phyloP scores from a whole-genome alignment of 305 asterid genomes.

The Fraxinus velutina region DNA sequence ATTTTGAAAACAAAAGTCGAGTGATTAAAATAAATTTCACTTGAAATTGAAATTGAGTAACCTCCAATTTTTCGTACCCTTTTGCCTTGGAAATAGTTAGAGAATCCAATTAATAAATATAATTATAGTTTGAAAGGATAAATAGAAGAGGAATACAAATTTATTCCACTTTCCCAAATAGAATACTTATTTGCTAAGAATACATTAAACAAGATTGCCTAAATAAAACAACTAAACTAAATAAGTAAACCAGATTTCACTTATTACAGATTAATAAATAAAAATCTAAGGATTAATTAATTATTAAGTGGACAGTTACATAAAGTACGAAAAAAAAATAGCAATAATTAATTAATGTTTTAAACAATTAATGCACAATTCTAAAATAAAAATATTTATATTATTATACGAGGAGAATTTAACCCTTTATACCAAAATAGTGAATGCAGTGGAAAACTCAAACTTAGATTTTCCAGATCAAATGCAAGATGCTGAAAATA shows the following conservation, averaged over 20 bases:
- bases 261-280: background rate
- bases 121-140: background rate
- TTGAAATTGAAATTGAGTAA: no score
- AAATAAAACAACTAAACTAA: background rate
- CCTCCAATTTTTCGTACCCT: no score
- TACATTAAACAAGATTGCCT: background rate
- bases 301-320: background rate
- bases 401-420: background rate
- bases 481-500: background rate
- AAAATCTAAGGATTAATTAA: background rate
- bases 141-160: background rate
- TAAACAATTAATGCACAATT: background rate
- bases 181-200: background rate
- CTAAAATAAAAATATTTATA: background rate
- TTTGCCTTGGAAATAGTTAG: no score
- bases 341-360: background rate
- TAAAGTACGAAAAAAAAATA: background rate
- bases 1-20: background rate
- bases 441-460: background rate
- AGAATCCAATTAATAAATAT: background rate
- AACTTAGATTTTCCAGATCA: background rate
- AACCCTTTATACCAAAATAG: background rate
- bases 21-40: no score
- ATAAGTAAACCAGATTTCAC: background rate
- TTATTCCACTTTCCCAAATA: background rate